Conservation (phyloP, 2,329 filamentous ascomycete species). For the Arachnomyces sp. region DNA sequence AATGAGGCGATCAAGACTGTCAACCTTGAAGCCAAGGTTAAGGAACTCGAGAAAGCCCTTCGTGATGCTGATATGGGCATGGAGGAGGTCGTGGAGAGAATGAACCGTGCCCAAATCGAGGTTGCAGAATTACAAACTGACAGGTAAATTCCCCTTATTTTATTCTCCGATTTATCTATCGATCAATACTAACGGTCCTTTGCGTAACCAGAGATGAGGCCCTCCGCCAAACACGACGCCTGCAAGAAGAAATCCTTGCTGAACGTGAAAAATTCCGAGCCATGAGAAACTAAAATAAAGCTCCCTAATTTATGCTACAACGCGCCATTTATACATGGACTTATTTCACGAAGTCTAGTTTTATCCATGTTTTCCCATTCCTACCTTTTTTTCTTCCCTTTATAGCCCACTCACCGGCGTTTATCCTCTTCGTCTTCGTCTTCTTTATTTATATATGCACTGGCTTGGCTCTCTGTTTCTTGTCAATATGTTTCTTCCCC, state of each 20-base stretch:
- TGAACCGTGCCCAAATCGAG: constrained; percentile 77
- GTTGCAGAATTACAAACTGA: constrained; percentile 65
- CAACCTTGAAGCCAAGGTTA: constrained; percentile 67
- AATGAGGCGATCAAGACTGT: constrained; percentile 67
- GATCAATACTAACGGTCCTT: constrained; percentile 15
- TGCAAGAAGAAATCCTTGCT: constrained; percentile 60
- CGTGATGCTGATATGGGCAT: constrained; percentile 70
- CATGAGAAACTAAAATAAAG: too few relatives aligned
- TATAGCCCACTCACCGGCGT: too few relatives aligned
- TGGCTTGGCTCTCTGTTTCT: too few relatives aligned
- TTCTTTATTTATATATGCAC: too few relatives aligned
- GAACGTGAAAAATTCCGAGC: constrained; percentile 52
- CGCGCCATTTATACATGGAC: too few relatives aligned
- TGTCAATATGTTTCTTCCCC: too few relatives aligned
- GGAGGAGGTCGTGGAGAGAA: constrained; percentile 72
- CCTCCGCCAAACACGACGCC: constrained; percentile 59
- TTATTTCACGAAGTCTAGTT: too few relatives aligned
- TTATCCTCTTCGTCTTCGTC: too few relatives aligned
- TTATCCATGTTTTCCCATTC: too few relatives aligned
- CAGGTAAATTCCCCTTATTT: constrained; percentile 27
- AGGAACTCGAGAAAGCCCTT: constrained; percentile 77
- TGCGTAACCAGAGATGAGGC: constrained; percentile 56
- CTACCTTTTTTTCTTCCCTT: too few relatives aligned
- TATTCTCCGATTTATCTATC: not conserved
- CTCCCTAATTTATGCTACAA: too few relatives aligned